A percentile compares a stretch with the other conserved stretches of the same genome.
These are phyloP conservation scores for Piper betle DNA, from an alignment of 164 flowering plant genomes.

Conservation along the genomic window DNA sequence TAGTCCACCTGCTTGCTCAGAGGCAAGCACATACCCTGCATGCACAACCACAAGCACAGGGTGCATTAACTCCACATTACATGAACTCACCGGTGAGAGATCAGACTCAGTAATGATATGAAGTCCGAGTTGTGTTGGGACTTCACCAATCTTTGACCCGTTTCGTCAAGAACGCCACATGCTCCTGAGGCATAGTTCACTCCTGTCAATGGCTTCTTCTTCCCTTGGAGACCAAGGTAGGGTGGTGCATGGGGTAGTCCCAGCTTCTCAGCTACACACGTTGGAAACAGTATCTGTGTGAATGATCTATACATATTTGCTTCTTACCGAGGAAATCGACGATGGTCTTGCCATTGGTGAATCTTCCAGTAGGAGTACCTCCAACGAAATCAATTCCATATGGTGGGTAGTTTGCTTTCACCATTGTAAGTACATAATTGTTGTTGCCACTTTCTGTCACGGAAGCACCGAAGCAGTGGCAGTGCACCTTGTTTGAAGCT, in stretches of 20 bases:
- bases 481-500: too few species aligned
- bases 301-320: too few species aligned
- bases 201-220: not conserved
- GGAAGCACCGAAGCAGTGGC: conserved; percentile 71
- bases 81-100: too few species aligned
- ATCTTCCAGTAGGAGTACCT: conserved; percentile 40
- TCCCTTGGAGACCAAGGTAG: not conserved
- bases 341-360: conserved; percentile 25
- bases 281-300: too few species aligned
- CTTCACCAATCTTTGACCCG: not conserved
- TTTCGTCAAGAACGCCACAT: not conserved
- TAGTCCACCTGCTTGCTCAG: conserved; percentile 44
- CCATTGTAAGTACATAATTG: conserved; percentile 33
- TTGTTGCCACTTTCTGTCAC: conserved; percentile 71
- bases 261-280: too few species aligned
- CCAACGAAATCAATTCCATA: conserved; percentile 57
- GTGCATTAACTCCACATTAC: too few species aligned
- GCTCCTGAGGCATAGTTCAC: not conserved
- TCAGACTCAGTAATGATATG: too few species aligned
- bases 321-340: conserved; percentile 47
- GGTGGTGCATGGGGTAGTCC: not conserved
- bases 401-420: conserved; percentile 50
- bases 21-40: conserved; percentile 44
- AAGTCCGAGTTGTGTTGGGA: too few species aligned
- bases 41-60: too few species aligned